A percentile compares a stretch with the other conserved stretches of the same genome.
These are phyloP conservation scores for Suillus tomentosus DNA, from an alignment of 768 basidiomycete species.

Conservation along the genomic window DNA sequence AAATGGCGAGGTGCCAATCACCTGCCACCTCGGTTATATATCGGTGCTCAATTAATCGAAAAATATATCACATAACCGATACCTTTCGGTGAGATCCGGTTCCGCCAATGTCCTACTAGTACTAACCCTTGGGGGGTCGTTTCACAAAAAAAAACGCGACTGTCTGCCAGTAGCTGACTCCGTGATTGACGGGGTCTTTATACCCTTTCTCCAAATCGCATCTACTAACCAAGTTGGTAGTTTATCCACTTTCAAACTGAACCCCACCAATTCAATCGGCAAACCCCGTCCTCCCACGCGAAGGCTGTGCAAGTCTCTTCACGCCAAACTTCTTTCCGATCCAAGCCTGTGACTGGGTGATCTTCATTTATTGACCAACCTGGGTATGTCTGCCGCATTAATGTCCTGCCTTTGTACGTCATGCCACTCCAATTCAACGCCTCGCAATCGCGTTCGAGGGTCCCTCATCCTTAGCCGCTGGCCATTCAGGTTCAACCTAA, in stretches of 20 bases:
- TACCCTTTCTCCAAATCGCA: constrained; percentile 9
- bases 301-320: constrained; percentile 28
- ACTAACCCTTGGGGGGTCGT: no score
- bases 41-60: constrained; percentile 9
- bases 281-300: constrained; percentile 31
- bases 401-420: constrained; percentile 10
- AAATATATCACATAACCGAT: not conserved
- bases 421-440: not conserved
- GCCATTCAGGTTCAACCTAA: constrained; percentile 7
- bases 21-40: constrained; percentile 8
- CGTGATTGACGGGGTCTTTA: constrained; percentile 20
- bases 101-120: not conserved
- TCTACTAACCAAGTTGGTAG: constrained; percentile 14
- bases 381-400: constrained; percentile 42
- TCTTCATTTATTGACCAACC: constrained; percentile 31
- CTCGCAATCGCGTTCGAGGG: constrained; percentile 12
- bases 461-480: not conserved
- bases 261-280: constrained; percentile 34
- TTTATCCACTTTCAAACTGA: constrained; percentile 26
- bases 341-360: constrained; percentile 7
- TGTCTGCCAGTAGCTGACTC: not conserved
- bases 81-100: constrained; percentile 10
- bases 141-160: not conserved
- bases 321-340: constrained; percentile 24
- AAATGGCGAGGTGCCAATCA: constrained; percentile 5